Conservation (phyloP, 2,329 filamentous ascomycete genomes). For the Cercospora sp. region DNA sequence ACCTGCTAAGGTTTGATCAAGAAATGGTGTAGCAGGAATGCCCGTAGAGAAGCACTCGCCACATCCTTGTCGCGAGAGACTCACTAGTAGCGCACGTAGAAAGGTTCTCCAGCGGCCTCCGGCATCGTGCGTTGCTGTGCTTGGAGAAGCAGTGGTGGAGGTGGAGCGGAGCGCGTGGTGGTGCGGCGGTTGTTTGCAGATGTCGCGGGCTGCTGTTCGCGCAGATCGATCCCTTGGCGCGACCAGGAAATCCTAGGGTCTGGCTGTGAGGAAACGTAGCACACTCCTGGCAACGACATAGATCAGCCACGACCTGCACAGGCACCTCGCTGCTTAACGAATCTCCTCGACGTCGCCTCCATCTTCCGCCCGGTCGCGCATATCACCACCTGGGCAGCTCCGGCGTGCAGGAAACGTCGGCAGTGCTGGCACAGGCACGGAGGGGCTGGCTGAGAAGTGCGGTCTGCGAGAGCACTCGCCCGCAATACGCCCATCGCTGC, state of each 20-base stretch:
- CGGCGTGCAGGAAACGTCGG: constrained; percentile 20
- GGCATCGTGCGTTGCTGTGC: constrained; percentile 54
- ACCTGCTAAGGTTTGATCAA: not conserved
- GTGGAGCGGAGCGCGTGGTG: not conserved
- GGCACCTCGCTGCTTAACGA: not conserved
- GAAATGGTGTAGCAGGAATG: not conserved
- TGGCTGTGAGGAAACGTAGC: constrained; percentile 7
- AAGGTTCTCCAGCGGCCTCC: constrained; percentile 65
- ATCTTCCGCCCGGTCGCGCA: not conserved
- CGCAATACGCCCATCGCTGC: constrained; percentile 6
- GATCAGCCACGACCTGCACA: not conserved
- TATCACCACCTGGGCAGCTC: not conserved
- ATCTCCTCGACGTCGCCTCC: not conserved
- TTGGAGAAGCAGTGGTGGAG: not conserved
- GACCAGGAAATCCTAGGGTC: constrained; percentile 5
- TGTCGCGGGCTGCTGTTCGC: not conserved
- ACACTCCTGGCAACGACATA: constrained; percentile 8
- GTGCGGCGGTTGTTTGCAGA: not conserved
- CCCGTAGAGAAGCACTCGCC: not conserved
- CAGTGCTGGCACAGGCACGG: not conserved
- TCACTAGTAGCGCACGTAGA: constrained; percentile 98
- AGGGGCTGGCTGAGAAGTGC: constrained; percentile 34
- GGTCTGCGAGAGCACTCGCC: constrained; percentile 35
- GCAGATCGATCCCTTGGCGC: constrained; percentile 5
- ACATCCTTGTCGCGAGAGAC: constrained; percentile 38